Conservation (phyloP, 495 filamentous ascomycete species). For the Tuber microsphaerosporum region DNA sequence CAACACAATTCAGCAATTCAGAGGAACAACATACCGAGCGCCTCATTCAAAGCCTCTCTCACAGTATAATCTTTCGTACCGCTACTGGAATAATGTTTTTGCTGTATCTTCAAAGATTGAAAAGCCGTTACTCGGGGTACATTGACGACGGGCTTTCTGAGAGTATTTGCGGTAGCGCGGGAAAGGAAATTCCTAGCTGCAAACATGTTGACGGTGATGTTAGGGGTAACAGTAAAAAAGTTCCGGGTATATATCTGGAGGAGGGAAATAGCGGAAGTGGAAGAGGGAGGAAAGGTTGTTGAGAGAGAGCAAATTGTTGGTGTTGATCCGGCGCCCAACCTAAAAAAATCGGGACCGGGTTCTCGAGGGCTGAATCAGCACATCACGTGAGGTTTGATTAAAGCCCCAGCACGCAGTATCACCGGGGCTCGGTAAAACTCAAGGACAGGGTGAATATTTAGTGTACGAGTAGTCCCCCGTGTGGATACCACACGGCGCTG, state of each 20-base stretch:
- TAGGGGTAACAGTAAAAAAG: background rate
- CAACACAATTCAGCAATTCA: slow-evolving; percentile 8
- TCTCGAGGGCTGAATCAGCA: background rate
- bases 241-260: background rate
- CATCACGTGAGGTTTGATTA: background rate
- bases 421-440: background rate
- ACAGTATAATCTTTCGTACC: slow-evolving; percentile 81
- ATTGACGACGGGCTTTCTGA: slow-evolving; percentile 32
- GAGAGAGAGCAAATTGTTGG: background rate
- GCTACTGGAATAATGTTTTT: slow-evolving; percentile 48
- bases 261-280: background rate
- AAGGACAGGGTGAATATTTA: background rate
- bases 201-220: background rate
- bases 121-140: slow-evolving; percentile 44
- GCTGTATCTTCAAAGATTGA: slow-evolving; percentile 48
- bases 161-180: slow-evolving; percentile 22
- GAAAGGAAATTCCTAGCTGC: slow-evolving; percentile 19
- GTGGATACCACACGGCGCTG: too few species aligned
- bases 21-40: slow-evolving; percentile 49
- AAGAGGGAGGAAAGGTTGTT: background rate
- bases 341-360: background rate
- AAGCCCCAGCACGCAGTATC: background rate
- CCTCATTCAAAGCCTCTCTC: slow-evolving; percentile 94
- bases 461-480: background rate
- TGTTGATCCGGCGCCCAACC: background rate